phyloP scores from a whole-genome alignment of 345 rosid genomes.

The Clarkia xantiana region DNA sequence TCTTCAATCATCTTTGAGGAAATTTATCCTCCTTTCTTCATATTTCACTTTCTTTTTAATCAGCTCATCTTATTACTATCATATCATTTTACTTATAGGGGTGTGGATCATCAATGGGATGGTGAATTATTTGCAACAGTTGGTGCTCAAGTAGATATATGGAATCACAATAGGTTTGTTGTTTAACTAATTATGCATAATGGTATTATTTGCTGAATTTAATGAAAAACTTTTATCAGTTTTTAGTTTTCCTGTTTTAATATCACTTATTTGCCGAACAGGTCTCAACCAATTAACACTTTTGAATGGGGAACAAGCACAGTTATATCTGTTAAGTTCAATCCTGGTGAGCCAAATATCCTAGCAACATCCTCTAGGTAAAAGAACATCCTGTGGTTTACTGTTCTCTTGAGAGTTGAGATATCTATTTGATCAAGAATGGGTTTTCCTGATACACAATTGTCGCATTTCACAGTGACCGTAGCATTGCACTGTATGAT shows the following conservation, averaged over 20 bases:
- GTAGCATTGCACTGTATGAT: constrained; percentile 68
- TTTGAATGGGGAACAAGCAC: constrained; percentile 85
- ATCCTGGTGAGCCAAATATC: constrained; percentile 82
- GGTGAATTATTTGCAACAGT: constrained; percentile 86
- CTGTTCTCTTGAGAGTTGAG: background rate
- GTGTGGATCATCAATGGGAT: constrained; percentile 88
- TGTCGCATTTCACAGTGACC: constrained; percentile 32
- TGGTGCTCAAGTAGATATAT: constrained; percentile 87
- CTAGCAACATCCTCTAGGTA: constrained; percentile 80
- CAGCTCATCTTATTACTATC: background rate
- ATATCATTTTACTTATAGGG: constrained; percentile 28
- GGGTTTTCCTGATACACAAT: background rate
- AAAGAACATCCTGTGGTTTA: too few species aligned
- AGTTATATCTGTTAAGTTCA: constrained; percentile 71
- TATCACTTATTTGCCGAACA: constrained; percentile 12
- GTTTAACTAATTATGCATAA: background rate
- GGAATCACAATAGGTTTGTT: constrained; percentile 80
- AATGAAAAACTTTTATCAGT: background rate
- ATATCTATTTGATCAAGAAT: background rate
- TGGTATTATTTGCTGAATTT: background rate
- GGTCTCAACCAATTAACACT: constrained; percentile 83
- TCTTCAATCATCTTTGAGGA: background rate
- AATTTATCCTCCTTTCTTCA: background rate
- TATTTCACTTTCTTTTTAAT: background rate
- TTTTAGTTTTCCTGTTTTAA: background rate